A percentile compares a stretch with the other conserved stretches of the same genome.
phyloP scores from a whole-genome alignment of 2,329 filamentous ascomycete species.

The Clarireedia homoeocarpa region DNA sequence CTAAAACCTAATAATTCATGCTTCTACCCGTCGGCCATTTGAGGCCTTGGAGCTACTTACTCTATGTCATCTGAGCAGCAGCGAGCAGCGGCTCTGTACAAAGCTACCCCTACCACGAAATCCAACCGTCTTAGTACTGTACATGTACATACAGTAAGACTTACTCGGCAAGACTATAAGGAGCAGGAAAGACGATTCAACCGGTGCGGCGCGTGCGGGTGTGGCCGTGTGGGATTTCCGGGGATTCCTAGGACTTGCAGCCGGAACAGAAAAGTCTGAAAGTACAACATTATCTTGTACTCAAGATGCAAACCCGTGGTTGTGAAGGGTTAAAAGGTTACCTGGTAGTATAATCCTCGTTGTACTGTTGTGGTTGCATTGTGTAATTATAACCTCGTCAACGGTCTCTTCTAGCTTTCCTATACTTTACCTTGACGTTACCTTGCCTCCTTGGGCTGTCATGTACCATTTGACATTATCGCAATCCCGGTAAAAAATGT shows the following conservation, averaged over 20 bases:
- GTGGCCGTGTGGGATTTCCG: constrained; percentile 10
- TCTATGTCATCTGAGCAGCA: background rate
- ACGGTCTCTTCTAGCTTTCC: background rate
- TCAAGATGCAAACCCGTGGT: background rate
- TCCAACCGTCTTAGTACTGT: background rate
- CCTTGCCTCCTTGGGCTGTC: background rate
- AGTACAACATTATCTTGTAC: constrained; percentile 8
- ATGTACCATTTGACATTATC: constrained; percentile 8
- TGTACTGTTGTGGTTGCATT: constrained; percentile 2
- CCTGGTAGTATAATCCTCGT: constrained; percentile 5
- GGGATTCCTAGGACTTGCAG: constrained; percentile 7
- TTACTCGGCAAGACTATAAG: background rate
- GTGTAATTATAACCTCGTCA: constrained; percentile 6
- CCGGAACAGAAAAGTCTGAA: constrained; percentile 7
- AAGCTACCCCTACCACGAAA: background rate
- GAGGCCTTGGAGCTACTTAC: background rate
- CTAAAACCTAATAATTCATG: constrained; percentile 1
- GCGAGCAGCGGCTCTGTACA: too few relatives aligned
- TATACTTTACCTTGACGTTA: background rate
- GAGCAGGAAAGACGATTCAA: background rate
- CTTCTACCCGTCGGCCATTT: background rate
- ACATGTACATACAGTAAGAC: too few relatives aligned
- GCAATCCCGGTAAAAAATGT: constrained; percentile 1
- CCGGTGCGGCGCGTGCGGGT: constrained; percentile 4
- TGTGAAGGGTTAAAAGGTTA: background rate